Percentiles rank a stretch among this genome's conserved stretches.
Conservation (phyloP, 2,329 filamentous ascomycete genomes). For the Epichloe typhina region DNA sequence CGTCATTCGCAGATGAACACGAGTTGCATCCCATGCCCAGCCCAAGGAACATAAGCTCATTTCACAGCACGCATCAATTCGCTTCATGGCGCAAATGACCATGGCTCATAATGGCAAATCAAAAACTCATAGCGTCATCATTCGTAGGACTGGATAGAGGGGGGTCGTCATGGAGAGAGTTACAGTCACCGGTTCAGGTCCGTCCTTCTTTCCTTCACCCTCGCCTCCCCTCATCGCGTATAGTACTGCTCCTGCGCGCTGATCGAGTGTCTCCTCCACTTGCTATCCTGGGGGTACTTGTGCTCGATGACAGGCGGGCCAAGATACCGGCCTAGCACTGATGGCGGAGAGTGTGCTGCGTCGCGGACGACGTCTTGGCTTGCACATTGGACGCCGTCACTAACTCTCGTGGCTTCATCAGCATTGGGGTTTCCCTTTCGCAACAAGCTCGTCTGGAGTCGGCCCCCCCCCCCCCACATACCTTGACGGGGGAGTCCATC, state of each 20-base stretch:
- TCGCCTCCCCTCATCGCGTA: conserved; percentile 5
- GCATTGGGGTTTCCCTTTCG: not conserved
- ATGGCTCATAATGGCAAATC: not conserved
- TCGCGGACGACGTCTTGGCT: conserved; percentile 8
- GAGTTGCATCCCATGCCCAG: too few relatives aligned
- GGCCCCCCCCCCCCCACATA: not conserved
- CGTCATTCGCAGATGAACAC: too few relatives aligned
- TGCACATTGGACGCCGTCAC: not conserved
- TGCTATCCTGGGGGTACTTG: conserved; percentile 18
- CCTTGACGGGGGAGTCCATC: not conserved
- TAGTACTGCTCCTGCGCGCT: conserved; percentile 21
- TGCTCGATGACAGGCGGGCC: conserved; percentile 18
- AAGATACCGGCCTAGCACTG: conserved; percentile 12
- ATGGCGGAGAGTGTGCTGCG: conserved; percentile 15
- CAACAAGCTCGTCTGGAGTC: too few relatives aligned
- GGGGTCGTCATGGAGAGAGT: not conserved
- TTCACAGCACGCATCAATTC: too few relatives aligned
- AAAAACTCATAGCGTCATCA: not conserved
- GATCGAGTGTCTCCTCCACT: conserved; percentile 14
- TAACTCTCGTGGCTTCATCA: not conserved
- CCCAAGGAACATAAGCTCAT: too few relatives aligned
- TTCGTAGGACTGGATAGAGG: not conserved
- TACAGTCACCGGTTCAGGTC: not conserved
- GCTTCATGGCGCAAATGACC: too few relatives aligned
- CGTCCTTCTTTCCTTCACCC: too few relatives aligned